phyloP scores from a whole-genome alignment of 2,329 filamentous ascomycete genomes.

The Alternaria alternata region DNA sequence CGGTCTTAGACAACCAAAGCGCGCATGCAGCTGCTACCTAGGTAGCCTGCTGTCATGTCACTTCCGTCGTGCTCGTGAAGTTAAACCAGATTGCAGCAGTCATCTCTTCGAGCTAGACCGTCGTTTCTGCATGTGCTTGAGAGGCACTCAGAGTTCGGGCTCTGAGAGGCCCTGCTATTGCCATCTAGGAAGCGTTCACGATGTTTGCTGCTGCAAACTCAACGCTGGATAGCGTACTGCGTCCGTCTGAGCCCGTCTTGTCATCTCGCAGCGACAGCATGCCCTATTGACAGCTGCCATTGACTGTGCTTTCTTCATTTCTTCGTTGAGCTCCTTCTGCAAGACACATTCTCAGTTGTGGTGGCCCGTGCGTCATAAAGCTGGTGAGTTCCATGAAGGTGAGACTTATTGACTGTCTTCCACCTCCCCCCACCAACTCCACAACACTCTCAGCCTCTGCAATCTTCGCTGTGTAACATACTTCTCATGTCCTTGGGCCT shows the following conservation, averaged over 20 bases:
- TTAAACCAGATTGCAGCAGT: not conserved
- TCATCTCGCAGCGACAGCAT: not conserved
- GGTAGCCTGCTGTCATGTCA: not conserved
- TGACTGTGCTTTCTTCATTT: not conserved
- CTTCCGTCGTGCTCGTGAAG: not conserved
- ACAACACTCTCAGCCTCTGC: not conserved
- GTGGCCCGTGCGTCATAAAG: slow-evolving; percentile 5
- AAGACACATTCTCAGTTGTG: not conserved
- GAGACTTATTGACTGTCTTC: not conserved
- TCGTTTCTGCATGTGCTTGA: not conserved
- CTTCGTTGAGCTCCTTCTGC: not conserved
- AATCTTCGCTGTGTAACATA: not conserved
- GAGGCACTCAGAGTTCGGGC: not conserved
- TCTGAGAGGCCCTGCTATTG: not conserved
- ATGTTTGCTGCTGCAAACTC: not conserved
- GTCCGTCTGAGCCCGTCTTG: not conserved
- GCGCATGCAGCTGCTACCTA: not conserved
- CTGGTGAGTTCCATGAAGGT: not conserved
- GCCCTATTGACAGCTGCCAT: not conserved
- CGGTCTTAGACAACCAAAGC: not conserved
- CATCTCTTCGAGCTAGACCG: not conserved
- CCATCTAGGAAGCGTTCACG: not conserved
- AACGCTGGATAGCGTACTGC: not conserved
- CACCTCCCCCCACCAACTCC: not conserved
- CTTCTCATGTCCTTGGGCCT: not conserved